Base-by-base conservation (phyloP, 2,329 filamentous ascomycete species). In the Domatiomyces globalis region DNA sequence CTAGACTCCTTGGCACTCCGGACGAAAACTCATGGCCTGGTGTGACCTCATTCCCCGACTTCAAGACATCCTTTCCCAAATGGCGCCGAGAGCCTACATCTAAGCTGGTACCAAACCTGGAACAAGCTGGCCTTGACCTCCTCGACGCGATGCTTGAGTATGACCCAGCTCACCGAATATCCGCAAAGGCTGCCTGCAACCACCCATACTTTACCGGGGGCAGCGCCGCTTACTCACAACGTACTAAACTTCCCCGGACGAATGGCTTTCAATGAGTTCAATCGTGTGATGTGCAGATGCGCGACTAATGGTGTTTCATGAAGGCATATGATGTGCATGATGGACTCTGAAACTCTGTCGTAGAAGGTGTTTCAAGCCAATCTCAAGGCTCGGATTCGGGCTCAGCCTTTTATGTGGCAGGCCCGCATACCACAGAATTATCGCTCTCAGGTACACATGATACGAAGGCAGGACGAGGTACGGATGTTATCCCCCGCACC, bases 11-110 rank as follows among this genome's bases (percentile, higher is more conserved):
- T 42, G 87, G 88, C 58, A 95, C 89, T 3, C 88, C 88, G 2
- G 80, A 80, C 50, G 88, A 95, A 65, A 74, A 80, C 6, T 75
- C 80, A 53, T 95, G 88, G 88, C 88, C 88, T 29, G 88, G 88
- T 54, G 87, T 95, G 53, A 92, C 87, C n/a, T 88, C 85, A 6
- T 94, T 94, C 71, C 88, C 88, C 43, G 89, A 95, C 68, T 95
- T 88, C 76, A 95, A 95, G 70, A 68, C 84, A 25, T 89, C 85
- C 2, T 95, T 95, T 70, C 88, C 88, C 58, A 94, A 94, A 71
- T 95, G 88, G 88, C 76, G 77, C 61, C 80, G 86, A 52, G 83
- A 88, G 63, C 74, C 78, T 53, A 74, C 77, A 20, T 73, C 74
- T 47, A 71, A 78, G 25, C 74, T 92, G 36, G 85, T 88, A 62